These are phyloP conservation scores for Penicillium corylophilum DNA, from an alignment of 2,329 filamentous ascomycete species.

Conservation along the genomic window DNA sequence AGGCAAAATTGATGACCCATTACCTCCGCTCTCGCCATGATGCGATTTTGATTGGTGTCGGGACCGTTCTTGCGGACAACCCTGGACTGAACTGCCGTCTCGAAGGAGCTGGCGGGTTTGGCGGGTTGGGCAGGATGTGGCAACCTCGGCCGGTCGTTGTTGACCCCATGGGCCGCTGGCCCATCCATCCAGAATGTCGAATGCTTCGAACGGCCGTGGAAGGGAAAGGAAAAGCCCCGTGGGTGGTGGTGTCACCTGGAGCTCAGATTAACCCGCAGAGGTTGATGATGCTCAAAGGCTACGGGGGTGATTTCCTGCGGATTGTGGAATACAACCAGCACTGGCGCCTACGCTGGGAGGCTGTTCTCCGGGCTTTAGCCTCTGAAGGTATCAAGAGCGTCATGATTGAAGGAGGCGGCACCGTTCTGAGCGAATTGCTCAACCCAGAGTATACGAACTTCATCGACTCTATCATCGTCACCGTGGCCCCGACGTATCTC, in stretches of 20 bases:
- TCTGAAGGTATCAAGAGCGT: slow-evolving; percentile 68
- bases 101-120: slow-evolving; percentile 58
- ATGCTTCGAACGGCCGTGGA: slow-evolving; percentile 64
- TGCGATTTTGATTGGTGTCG: slow-evolving; percentile 80
- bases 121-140: slow-evolving; percentile 49
- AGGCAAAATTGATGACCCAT: slow-evolving; percentile 91
- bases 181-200: slow-evolving; percentile 58
- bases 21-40: slow-evolving; percentile 79
- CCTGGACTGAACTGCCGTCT: slow-evolving; percentile 82
- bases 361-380: slow-evolving; percentile 60
- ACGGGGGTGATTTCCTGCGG: slow-evolving; percentile 48
- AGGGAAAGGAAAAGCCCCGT: slow-evolving; percentile 70
- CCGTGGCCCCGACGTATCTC: slow-evolving; percentile 87
- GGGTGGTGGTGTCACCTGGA: slow-evolving; percentile 59
- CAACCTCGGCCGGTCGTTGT: slow-evolving; percentile 82
- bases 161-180: slow-evolving; percentile 76
- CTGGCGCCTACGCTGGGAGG: slow-evolving; percentile 61
- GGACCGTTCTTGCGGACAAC: slow-evolving; percentile 80
- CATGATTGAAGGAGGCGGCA: slow-evolving; percentile 88
- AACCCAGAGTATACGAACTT: slow-evolving; percentile 59
- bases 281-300: slow-evolving; percentile 45
- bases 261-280: slow-evolving; percentile 49
- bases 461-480: slow-evolving; percentile 78
- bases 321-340: slow-evolving; percentile 40
- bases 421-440: slow-evolving; percentile 80